Percentiles rank a stretch among this genome's conserved stretches.
Evolutionary conservation across 2,329 filamentous ascomycete genomes (phyloP).

Genomic region (Aspergillus sergii): DNA sequence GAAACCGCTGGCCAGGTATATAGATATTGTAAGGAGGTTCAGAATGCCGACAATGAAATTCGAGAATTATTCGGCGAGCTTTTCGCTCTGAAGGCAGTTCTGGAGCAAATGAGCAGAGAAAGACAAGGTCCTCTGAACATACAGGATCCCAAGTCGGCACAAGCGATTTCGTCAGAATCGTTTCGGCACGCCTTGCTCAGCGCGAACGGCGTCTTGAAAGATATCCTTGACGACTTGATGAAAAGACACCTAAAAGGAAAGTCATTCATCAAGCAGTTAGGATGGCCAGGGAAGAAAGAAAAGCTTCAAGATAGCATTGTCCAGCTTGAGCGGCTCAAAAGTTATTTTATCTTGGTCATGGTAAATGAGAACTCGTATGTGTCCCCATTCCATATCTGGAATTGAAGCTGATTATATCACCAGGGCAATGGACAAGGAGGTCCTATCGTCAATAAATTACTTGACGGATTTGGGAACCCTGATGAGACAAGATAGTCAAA

Average conservation of each 20-base stretch:
- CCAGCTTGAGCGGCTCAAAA: not conserved
- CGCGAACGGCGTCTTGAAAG: not conserved
- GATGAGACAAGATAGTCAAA: not conserved
- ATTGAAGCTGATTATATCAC: not conserved
- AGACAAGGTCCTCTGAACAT: not conserved
- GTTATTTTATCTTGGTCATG: not conserved
- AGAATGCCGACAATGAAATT: not conserved
- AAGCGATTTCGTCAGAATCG: not conserved
- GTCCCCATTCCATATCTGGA: too few species aligned
- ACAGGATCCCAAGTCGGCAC: not conserved
- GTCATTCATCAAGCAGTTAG: not conserved
- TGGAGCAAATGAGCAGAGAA: not conserved
- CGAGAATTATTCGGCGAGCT: not conserved
- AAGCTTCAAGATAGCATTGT: not conserved
- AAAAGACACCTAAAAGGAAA: not conserved
- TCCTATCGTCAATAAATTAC: not conserved
- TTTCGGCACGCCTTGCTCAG: not conserved
- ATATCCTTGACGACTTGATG: not conserved
- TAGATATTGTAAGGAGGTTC: not conserved
- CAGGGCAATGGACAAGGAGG: not conserved
- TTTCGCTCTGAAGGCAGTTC: not conserved
- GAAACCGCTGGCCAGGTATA: not conserved
- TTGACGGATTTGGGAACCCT: not conserved
- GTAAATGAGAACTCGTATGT: not conserved
- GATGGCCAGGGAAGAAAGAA: not conserved